Percentiles rank a stretch among this genome's conserved stretches.
Evolutionary conservation across 768 basidiomycete species (phyloP).

Genomic region (Cystobasidium tubakii): DNA sequence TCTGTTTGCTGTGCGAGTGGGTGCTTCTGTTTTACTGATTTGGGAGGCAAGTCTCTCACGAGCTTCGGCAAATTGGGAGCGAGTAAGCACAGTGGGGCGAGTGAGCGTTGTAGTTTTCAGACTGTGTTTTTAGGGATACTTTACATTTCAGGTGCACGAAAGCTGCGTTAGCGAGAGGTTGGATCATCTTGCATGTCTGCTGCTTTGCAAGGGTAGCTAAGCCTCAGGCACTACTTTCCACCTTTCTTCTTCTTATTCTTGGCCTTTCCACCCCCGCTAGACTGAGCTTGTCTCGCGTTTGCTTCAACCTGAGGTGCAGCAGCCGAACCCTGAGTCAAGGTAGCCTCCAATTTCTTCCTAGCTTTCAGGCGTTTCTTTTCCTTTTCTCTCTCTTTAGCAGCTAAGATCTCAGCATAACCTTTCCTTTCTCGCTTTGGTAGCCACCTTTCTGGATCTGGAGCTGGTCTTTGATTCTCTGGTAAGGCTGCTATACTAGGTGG

Average conservation of each 20-base stretch:
- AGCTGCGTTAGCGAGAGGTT: too few species aligned
- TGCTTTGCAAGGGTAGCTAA: background rate
- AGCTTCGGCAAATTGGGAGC: too few species aligned
- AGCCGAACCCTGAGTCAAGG: conserved; percentile 19
- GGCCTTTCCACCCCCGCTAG: conserved; percentile 15
- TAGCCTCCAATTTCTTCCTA: conserved; percentile 34
- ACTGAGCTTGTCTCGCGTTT: background rate
- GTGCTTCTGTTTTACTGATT: too few species aligned
- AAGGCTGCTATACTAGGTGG: conserved; percentile 33
- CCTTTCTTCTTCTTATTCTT: conserved; percentile 34
- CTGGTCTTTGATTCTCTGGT: conserved; percentile 29
- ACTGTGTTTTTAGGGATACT: too few species aligned
- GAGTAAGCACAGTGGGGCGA: too few species aligned
- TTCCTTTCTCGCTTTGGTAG: conserved; percentile 44
- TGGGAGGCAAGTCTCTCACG: too few species aligned
- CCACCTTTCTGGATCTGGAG: conserved; percentile 41
- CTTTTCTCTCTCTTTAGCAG: conserved; percentile 45
- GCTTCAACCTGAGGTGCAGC: background rate
- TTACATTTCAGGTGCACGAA: too few species aligned
- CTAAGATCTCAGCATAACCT: conserved; percentile 39
- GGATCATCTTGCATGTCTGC: too few species aligned
- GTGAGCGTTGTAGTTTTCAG: too few species aligned
- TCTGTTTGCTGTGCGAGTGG: too few species aligned
- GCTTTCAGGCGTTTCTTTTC: conserved; percentile 44
- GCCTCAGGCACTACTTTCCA: background rate